Evolutionary conservation across 768 basidiomycete genomes (phyloP), one percentile per base, ranked within the genome.

Genomic region (Favolaschia claudopus): DNA sequence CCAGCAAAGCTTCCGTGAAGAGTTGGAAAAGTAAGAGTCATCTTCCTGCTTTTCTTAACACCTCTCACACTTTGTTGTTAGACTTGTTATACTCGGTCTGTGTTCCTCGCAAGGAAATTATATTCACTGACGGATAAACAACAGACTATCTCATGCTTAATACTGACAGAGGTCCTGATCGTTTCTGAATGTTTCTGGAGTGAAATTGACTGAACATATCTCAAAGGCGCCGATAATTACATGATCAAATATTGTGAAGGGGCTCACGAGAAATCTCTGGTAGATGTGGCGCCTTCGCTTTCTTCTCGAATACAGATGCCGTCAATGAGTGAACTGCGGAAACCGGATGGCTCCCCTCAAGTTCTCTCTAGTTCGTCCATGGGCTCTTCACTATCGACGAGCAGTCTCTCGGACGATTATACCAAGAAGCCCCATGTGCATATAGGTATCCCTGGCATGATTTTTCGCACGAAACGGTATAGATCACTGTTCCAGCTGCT

Each of bases 171-270:
- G 89, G 83, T 33, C 49, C 62, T 19, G 20, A 7, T 57, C 33
- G 37, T 31, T n/a, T n/a, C n/a, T n/a, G n/a, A n/a, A 20, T 13
- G 7, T 32, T 39, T 7, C n/a, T 22, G 14, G 17, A 7, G 15
- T 17, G 28, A 20, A 14, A 12, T 14, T 31, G 28, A 43, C 55
- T 38, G 8, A 33, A 29, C 24, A 39, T 15, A 5, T 19, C 17
- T 37, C 37, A 6, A n/a, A 43, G 63, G 63, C 8, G 89, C 92
- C 1, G 93, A 94, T 77, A 93, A 94, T 72, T 95, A 91, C 73
- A 95, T 95, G 93, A 90, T 95, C 75, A 94, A 92, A 72, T 92
- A 89, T 69, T 94, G 93, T 70, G 90, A 92, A 74, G 89, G 84
- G 39, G 87, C 85, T 36, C 89, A 91, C 55, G 91, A 92, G 62